Evolutionary conservation across 257 asterid genomes (phyloP).

Genomic region (Salvia miltiorrhiza): DNA sequence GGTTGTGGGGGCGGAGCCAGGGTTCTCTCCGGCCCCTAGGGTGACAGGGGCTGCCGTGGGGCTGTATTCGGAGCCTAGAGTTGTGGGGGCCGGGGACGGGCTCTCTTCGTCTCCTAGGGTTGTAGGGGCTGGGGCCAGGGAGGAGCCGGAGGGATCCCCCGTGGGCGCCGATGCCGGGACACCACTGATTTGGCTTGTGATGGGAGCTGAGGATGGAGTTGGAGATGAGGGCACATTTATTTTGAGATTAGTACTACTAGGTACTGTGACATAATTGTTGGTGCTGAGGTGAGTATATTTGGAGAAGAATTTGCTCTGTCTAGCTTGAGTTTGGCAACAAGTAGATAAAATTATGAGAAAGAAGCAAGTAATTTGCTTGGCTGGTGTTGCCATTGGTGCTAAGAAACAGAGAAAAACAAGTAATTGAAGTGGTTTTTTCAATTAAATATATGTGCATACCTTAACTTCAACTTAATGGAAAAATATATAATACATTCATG

Average conservation of each 20-base stretch:
- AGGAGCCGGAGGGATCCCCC: neutral
- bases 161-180: slow-evolving; percentile 24
- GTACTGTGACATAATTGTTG: slow-evolving; percentile 20
- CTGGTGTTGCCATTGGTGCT: slow-evolving; percentile 33
- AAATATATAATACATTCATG: too few relatives aligned
- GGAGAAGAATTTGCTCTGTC: slow-evolving; percentile 45
- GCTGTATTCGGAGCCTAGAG: neutral
- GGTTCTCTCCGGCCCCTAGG: neutral
- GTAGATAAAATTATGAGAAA: slow-evolving; percentile 19
- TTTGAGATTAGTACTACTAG: slow-evolving; percentile 1
- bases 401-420: neutral
- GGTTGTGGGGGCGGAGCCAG: slow-evolving; percentile 17
- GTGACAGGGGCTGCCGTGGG: slow-evolving; percentile 16
- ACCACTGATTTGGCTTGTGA: slow-evolving; percentile 20
- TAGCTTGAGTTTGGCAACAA: slow-evolving; percentile 40
- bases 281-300: slow-evolving; percentile 24
- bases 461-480: too few relatives aligned
- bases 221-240: slow-evolving; percentile 18
- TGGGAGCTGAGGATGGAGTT: slow-evolving; percentile 37
- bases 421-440: neutral
- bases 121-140: slow-evolving; percentile 15
- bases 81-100: slow-evolving; percentile 17
- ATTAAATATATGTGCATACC: too few relatives aligned
- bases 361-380: slow-evolving; percentile 28
- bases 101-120: neutral